phyloP scores from a whole-genome alignment of 1,284 basidiomycete genomes.

The Apiotrichum sp. region DNA sequence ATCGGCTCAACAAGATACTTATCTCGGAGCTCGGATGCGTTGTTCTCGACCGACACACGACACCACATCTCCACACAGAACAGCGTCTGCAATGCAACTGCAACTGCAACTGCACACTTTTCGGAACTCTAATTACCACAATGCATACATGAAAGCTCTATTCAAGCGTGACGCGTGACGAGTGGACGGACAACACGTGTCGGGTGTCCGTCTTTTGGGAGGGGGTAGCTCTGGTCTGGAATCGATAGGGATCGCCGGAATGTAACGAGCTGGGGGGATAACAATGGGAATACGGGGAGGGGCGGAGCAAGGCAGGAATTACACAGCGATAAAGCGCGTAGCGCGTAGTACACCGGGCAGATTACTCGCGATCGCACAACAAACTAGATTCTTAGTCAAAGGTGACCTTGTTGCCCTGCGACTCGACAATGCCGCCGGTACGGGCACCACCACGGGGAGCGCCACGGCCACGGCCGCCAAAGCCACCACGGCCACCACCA shows the following conservation, averaged over 20 bases:
- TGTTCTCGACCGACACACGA: too few relatives aligned
- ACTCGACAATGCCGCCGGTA: constrained; percentile 65
- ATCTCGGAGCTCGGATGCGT: too few relatives aligned
- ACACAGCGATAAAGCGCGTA: neutral
- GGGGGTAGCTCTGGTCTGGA: neutral
- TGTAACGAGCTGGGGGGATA: too few relatives aligned
- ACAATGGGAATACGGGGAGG: too few relatives aligned
- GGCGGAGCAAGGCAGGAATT: too few relatives aligned
- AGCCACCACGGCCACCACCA: constrained; percentile 47
- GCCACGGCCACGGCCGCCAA: constrained; percentile 18
- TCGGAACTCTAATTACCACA: constrained; percentile 1
- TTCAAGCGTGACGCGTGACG: constrained; percentile 8
- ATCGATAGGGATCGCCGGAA: neutral
- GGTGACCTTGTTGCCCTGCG: constrained; percentile 74
- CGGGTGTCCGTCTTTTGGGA: neutral
- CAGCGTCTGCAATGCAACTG: too few relatives aligned
- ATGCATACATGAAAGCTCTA: constrained; percentile 10
- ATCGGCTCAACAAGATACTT: too few relatives aligned
- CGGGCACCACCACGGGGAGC: constrained; percentile 51
- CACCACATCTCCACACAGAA: neutral
- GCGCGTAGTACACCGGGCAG: neutral
- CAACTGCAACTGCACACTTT: too few relatives aligned
- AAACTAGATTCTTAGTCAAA: constrained; percentile 52
- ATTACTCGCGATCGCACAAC: too few relatives aligned
- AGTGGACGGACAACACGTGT: neutral